phyloP scores from a whole-genome alignment of 1,284 basidiomycete species.

The Fomitopsis betulina region DNA sequence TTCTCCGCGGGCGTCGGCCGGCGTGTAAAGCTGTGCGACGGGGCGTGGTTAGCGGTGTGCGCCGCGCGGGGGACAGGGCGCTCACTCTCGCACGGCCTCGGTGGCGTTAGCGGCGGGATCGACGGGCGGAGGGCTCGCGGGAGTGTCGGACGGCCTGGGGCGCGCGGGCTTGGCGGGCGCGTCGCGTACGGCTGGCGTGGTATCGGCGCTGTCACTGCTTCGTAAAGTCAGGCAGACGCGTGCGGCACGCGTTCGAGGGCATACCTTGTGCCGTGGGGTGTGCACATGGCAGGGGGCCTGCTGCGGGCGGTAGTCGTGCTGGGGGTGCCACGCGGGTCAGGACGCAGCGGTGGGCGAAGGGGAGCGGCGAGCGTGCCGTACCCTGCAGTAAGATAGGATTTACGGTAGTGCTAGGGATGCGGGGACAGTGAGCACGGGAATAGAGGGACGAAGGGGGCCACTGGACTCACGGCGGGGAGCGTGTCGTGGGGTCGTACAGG shows the following conservation, averaged over 20 bases:
- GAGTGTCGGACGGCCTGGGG: neutral
- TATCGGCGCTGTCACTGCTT: neutral
- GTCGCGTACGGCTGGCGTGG: neutral
- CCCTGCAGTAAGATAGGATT: neutral
- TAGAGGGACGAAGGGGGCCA: neutral
- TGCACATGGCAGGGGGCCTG: neutral
- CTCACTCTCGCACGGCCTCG: neutral
- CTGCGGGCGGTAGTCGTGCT: neutral
- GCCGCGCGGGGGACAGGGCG: neutral
- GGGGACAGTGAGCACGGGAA: neutral
- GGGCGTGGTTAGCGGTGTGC: neutral
- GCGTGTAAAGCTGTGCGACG: neutral
- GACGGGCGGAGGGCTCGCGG: neutral
- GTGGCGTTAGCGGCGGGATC: neutral
- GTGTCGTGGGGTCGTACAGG: neutral
- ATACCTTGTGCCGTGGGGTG: neutral
- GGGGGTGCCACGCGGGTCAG: neutral
- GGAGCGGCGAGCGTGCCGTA: neutral
- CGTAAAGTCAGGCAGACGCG: neutral
- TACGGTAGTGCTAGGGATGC: neutral
- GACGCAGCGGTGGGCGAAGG: neutral
- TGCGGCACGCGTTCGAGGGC: neutral
- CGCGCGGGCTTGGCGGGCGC: neutral
- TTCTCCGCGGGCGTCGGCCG: constrained; percentile 26
- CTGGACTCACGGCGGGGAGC: neutral